Evolutionary conservation across 306 rosid species (phyloP).

Genomic region (Boehmeria nivea): DNA sequence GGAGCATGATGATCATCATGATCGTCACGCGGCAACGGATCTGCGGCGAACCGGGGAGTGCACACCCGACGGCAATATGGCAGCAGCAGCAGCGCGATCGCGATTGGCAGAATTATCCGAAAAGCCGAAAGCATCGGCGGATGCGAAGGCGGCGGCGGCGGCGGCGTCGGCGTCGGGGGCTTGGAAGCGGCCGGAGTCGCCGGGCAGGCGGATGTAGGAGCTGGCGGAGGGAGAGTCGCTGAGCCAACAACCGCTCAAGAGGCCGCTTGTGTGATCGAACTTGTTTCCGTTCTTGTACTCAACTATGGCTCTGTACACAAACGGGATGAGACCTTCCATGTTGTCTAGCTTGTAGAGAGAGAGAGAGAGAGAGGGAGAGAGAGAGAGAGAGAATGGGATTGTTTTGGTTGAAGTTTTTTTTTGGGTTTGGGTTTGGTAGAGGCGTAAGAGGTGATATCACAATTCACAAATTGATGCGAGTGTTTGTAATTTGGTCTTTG

Average conservation of each 20-base stretch:
- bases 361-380: constrained; percentile 1
- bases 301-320: constrained; percentile 66
- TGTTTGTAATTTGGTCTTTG: too few relatives aligned
- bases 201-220: constrained; percentile 35
- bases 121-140: constrained; percentile 25
- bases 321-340: constrained; percentile 95
- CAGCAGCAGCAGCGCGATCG: too few relatives aligned
- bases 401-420: background rate
- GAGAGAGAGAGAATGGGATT: constrained; percentile 8
- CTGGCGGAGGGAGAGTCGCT: constrained; percentile 51
- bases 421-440: too few relatives aligned
- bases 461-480: too few relatives aligned
- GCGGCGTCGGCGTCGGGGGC: constrained; percentile 33
- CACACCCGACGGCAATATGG: constrained; percentile 41
- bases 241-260: constrained; percentile 48
- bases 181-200: constrained; percentile 33
- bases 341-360: too few relatives aligned
- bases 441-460: too few relatives aligned
- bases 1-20: constrained; percentile 8
- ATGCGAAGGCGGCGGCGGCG: constrained; percentile 39
- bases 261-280: constrained; percentile 26
- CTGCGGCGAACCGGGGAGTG: constrained; percentile 54
- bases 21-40: constrained; percentile 27
- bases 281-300: constrained; percentile 54
- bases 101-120: background rate